Evolutionary conservation across 768 basidiomycete species (phyloP), one percentile per base, ranked within the genome.

Genomic region (Serendipita sp.): DNA sequence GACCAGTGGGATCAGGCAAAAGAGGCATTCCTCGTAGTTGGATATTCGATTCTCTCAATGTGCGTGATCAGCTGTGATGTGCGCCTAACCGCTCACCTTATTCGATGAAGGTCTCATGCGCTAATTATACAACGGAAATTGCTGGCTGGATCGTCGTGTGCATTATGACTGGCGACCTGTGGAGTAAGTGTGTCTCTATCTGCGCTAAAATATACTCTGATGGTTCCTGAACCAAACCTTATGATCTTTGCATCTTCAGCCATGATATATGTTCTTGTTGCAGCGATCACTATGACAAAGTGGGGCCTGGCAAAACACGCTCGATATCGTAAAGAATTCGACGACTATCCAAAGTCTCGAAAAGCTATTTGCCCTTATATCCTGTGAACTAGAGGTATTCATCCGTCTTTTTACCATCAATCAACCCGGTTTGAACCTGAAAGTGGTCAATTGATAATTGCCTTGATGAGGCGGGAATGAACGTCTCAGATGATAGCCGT

Each of bases 221-320:
- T 0, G 24, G 13, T 41, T 41, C 41, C 5, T 41, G 7, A 41
- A 5, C 7, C 41, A 7, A 41, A 41, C 13, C 5, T 13, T 51
- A 32, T 51, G 7, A 18, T 51, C 30, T n/a, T 0, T 32, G 30
- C n/a, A 5, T 37, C 10, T 35, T 11, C 34, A 60, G 56, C 28
- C 37, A 60, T 60, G 30, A 30, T 60, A 24, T 60, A 95, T 75
- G 73, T 83, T 51, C 78, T 75, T 8, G 30, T 34, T 10, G 56
- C 16, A 16, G 16, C 28, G 56, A 35, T 35, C 8, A 60, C 56
- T 8, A 60, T 60, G 56, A 37, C 56, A 32, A 60, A 60, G 56
- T 99, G 96, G 96, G 94, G 94, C 13, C 70, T 81, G 45, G 92
- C 94, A 79, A 98, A 96, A 77, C 94, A 97, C 70, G 77, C 75